Evolutionary conservation across 2,329 filamentous ascomycete genomes (phyloP).

Genomic region (Colletotrichum orchidophilum): DNA sequence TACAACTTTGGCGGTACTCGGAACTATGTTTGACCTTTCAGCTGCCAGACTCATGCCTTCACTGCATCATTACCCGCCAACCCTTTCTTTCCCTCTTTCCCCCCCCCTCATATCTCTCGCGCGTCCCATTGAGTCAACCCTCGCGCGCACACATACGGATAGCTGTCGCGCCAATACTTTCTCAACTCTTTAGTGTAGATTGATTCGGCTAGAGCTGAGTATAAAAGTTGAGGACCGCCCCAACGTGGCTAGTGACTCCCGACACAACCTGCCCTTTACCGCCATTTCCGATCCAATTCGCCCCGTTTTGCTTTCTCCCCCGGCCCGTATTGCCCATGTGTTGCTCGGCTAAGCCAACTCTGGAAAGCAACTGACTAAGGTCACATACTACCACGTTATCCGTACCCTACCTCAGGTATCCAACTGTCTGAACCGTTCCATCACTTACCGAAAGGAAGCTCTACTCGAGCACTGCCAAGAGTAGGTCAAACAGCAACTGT

Average conservation of each 20-base stretch:
- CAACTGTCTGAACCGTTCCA: background rate
- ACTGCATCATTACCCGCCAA: slow-evolving; percentile 8
- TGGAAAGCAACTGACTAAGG: slow-evolving; percentile 25
- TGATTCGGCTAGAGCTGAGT: background rate
- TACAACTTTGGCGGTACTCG: background rate
- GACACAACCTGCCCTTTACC: slow-evolving; percentile 1
- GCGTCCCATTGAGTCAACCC: background rate
- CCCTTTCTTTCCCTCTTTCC: background rate
- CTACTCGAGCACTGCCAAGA: slow-evolving; percentile 25
- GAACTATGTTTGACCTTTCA: slow-evolving; percentile 3
- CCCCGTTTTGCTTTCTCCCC: too few relatives aligned
- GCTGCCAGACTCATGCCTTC: slow-evolving; percentile 10
- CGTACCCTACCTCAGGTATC: background rate
- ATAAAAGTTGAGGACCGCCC: slow-evolving; percentile 1
- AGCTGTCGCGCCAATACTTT: background rate
- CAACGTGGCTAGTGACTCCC: background rate
- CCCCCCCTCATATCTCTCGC: too few relatives aligned
- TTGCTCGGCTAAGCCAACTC: background rate
- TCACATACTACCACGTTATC: background rate
- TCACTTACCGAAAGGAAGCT: slow-evolving; percentile 12
- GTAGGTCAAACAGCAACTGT: slow-evolving; percentile 29
- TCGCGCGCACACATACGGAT: background rate
- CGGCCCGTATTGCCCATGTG: background rate
- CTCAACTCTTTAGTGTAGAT: background rate
- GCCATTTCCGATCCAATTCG: background rate